Evolutionary conservation across 352 stramenopile genomes (phyloP), one percentile per base, ranked within the genome.

Genomic region (Peronospora farinosa): DNA sequence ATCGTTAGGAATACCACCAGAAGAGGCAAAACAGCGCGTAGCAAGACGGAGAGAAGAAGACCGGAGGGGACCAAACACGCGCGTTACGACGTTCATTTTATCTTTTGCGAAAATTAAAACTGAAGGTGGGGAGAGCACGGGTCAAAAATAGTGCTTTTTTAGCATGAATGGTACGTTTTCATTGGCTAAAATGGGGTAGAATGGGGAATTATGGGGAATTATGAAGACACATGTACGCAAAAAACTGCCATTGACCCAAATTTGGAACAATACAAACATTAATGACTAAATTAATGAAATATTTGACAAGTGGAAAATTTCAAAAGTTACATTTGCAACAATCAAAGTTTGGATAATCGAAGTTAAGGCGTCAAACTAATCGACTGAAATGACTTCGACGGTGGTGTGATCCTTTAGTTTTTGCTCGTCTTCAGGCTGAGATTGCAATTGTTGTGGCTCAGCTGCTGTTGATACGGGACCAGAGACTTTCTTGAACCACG

Each of bases 1-100:
- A 55, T 89, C 86, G 64, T 89, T 56, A 3, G 80, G 83, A 54
- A 93, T 79, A 44, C 62, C 66, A 39, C 64, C 60, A 7, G 51
- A 48, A 32, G 72, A 81, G 39, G 82, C 61, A 62, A 89, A 82
- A 41, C 62, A 51, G 59, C 83, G 83, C 52, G 56, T 50, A 31
- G 68, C 63, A 36, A 71, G 1, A 33, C 63, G 54, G 50, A 59
- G 45, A 28, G 57, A 67, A 28, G 57, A 67, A 48, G 69, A 62
- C 63, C 72, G 67, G 46, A 79, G 67, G 48, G 76, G 74, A 47
- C 75, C 69, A 57, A 84, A 59, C 17, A 50, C 67, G 57, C 74
- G 75, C 39, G 60, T 72, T 43, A 74, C 49, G 60, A 82, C 59
- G 59, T 65, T 77, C 67, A 77, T 75, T 33, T 15, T 71, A n/a